These are phyloP conservation scores for Boletus vermiculosoides DNA, from an alignment of 768 basidiomycete genomes.

Conservation along the genomic window DNA sequence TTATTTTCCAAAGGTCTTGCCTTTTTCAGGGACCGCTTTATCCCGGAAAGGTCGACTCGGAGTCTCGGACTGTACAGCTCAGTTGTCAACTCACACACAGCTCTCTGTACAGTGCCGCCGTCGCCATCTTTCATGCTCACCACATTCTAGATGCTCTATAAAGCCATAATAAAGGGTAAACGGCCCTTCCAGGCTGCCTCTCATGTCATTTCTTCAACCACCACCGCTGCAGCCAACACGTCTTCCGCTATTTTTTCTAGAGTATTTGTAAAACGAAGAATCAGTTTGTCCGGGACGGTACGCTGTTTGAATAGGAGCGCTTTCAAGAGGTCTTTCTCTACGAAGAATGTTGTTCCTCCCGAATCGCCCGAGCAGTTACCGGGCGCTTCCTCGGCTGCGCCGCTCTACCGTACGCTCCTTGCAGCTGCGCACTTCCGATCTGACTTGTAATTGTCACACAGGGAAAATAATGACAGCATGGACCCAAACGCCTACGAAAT, in stretches of 20 bases:
- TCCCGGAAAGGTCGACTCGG: conserved; percentile 1
- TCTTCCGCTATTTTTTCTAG: conserved; percentile 33
- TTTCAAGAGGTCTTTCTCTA: conserved; percentile 27
- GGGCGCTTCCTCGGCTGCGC: conserved; percentile 35
- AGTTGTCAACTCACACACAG: conserved; percentile 2
- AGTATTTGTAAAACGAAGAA: conserved; percentile 33
- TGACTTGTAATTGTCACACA: conserved; percentile 22
- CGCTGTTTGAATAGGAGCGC: conserved; percentile 28
- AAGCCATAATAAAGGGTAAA: conserved; percentile 42
- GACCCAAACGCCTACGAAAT: conserved; percentile 86
- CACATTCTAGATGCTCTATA: conserved; percentile 29
- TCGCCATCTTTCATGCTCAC: conserved; percentile 18
- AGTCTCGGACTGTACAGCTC: conserved; percentile 3
- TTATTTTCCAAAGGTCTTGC: conserved; percentile 25
- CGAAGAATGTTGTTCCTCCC: conserved; percentile 25
- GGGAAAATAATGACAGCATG: conserved; percentile 73
- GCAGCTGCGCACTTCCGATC: neutral
- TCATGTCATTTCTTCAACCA: conserved; percentile 30
- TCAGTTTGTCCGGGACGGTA: conserved; percentile 33
- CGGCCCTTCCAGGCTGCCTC: conserved; percentile 59
- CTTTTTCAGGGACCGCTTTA: conserved; percentile 11
- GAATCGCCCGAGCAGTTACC: conserved; percentile 49
- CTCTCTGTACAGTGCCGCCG: conserved; percentile 6
- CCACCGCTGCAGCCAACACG: conserved; percentile 29
- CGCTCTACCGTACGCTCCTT: conserved; percentile 45